Conservation (phyloP, 2,329 filamentous ascomycete genomes). For the Graphilbum fragrans region DNA sequence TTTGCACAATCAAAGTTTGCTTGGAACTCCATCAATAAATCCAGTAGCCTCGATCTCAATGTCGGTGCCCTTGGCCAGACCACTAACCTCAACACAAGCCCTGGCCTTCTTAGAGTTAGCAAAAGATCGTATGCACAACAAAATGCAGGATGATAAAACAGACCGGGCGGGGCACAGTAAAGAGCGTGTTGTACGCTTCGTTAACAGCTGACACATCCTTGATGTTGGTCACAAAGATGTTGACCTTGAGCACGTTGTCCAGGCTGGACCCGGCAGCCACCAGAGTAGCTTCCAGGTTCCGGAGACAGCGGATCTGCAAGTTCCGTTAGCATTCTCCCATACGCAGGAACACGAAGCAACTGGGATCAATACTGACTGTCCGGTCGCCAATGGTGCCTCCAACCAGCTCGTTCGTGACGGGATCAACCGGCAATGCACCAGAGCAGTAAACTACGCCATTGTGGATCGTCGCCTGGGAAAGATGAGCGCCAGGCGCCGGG, state of each 20-base stretch:
- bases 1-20: not conserved
- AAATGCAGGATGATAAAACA: not conserved
- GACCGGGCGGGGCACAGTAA: slow-evolving; percentile 2
- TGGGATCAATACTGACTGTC: not conserved
- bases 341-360: not conserved
- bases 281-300: slow-evolving; percentile 76
- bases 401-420: not conserved
- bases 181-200: not conserved
- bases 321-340: not conserved
- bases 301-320: slow-evolving; percentile 32
- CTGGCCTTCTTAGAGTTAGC: not conserved
- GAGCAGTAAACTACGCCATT: slow-evolving; percentile 4
- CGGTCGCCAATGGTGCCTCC: slow-evolving; percentile 3
- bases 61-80: slow-evolving; percentile 2
- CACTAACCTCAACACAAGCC: slow-evolving; percentile 2
- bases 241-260: slow-evolving; percentile 75
- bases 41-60: slow-evolving; percentile 1
- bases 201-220: slow-evolving; percentile 2
- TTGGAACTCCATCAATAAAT: not conserved
- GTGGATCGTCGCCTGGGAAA: slow-evolving; percentile 3
- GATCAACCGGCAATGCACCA: slow-evolving; percentile 1
- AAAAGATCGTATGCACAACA: not conserved
- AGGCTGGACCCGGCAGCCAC: slow-evolving; percentile 68
- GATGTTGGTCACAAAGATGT: slow-evolving; percentile 83
- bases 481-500: slow-evolving; percentile 30